Percentiles rank a stretch among this genome's conserved stretches.
Conservation (phyloP, 129 eudicot species). For the Rutidosis leptorrhynchoides region DNA sequence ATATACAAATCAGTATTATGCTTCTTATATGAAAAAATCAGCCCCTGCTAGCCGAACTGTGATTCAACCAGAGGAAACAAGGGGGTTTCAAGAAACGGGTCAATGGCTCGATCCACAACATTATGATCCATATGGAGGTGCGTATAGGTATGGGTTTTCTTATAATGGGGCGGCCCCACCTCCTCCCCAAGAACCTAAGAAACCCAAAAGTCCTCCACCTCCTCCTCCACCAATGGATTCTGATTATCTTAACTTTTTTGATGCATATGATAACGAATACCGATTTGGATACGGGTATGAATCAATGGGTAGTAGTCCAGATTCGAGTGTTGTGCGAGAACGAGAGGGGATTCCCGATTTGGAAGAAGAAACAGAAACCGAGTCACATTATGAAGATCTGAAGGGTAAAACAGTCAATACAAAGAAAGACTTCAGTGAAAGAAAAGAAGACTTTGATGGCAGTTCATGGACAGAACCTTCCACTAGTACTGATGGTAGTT, state of each 20-base stretch:
- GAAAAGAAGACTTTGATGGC: slow-evolving; percentile 18
- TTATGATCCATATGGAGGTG: slow-evolving; percentile 43
- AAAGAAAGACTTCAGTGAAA: slow-evolving; percentile 34
- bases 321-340: slow-evolving; percentile 84
- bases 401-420: slow-evolving; percentile 36
- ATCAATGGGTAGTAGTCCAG: slow-evolving; percentile 74
- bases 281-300: slow-evolving; percentile 46
- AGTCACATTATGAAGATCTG: slow-evolving; percentile 42
- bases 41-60: slow-evolving; percentile 64
- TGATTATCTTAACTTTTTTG: slow-evolving; percentile 82
- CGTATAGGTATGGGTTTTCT: slow-evolving; percentile 51
- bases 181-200: slow-evolving; percentile 33
- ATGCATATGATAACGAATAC: slow-evolving; percentile 44
- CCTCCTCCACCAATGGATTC: slow-evolving; percentile 58
- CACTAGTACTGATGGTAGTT: slow-evolving; percentile 30
- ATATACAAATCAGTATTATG: slow-evolving; percentile 34
- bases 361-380: slow-evolving; percentile 93
- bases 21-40: slow-evolving; percentile 69
- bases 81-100: slow-evolving; percentile 34
- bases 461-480: slow-evolving; percentile 31
- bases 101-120: slow-evolving; percentile 34
- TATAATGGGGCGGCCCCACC: slow-evolving; percentile 26
- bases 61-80: slow-evolving; percentile 52
- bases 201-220: slow-evolving; percentile 52
- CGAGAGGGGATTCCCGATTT: slow-evolving; percentile 96